Percentiles rank a stretch among this genome's conserved stretches.
Evolutionary conservation across 768 basidiomycete genomes (phyloP).

Genomic region (Crassisporium funariophilum): DNA sequence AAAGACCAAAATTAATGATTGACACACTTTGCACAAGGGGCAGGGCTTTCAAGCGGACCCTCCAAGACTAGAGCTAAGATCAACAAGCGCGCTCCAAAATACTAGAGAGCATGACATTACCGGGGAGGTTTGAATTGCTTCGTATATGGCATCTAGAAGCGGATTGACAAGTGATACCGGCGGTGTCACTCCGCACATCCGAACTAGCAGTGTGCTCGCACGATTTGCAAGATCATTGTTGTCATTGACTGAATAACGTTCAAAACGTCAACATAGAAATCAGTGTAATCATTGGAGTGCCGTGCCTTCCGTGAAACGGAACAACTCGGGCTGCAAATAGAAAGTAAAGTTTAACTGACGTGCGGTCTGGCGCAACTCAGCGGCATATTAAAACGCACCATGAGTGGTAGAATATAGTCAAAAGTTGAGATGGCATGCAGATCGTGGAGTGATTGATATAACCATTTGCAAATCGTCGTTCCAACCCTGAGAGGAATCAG

Average conservation of each 20-base stretch:
- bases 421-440: constrained; percentile 75
- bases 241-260: constrained; percentile 62
- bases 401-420: constrained; percentile 79
- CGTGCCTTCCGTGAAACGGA: constrained; percentile 73
- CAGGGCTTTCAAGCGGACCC: constrained; percentile 81
- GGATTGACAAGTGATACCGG: constrained; percentile 68
- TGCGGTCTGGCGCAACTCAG: neutral
- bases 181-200: constrained; percentile 85
- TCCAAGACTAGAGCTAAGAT: constrained; percentile 66
- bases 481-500: constrained; percentile 47
- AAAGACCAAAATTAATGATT: neutral
- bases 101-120: constrained; percentile 35
- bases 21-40: constrained; percentile 75
- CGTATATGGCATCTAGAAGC: constrained; percentile 72
- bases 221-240: constrained; percentile 69
- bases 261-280: constrained; percentile 4
- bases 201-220: constrained; percentile 71
- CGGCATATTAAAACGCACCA: constrained; percentile 58
- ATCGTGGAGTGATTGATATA: constrained; percentile 74
- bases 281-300: constrained; percentile 2
- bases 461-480: constrained; percentile 73
- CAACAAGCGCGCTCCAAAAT: constrained; percentile 5
- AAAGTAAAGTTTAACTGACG: neutral
- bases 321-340: constrained; percentile 61
- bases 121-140: constrained; percentile 73